phyloP scores from a whole-genome alignment of 257 asterid genomes.

The Petunia secreta region DNA sequence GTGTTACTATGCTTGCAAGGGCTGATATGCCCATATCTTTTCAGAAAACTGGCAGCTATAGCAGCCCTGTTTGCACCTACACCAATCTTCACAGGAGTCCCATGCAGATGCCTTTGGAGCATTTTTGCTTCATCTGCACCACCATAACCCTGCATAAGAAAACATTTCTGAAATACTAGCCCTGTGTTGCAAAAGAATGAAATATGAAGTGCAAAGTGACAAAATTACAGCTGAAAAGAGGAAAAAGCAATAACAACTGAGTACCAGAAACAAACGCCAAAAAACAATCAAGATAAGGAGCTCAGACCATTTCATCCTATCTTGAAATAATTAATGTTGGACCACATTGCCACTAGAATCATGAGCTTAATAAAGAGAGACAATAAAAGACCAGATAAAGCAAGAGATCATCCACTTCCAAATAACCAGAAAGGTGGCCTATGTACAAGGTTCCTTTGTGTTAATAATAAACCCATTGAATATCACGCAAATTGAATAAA shows the following conservation, averaged over 20 bases:
- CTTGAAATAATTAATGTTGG: not conserved
- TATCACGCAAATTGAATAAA: not conserved
- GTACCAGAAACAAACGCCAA: conserved; percentile 2
- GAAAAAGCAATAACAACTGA: not conserved
- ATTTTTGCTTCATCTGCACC: conserved; percentile 96
- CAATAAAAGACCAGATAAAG: not conserved
- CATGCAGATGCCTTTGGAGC: conserved; percentile 76
- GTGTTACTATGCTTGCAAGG: conserved; percentile 19
- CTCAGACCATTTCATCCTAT: not conserved
- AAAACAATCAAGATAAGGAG: not conserved
- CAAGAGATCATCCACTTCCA: not conserved
- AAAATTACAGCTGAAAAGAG: not conserved
- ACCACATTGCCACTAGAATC: not conserved
- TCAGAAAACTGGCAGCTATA: conserved; percentile 54
- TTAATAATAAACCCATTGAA: not conserved
- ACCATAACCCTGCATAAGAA: conserved; percentile 67
- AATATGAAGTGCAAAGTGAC: not conserved
- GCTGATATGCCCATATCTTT: conserved; percentile 51
- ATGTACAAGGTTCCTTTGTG: not conserved
- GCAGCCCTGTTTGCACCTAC: conserved; percentile 83
- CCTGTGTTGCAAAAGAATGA: not conserved
- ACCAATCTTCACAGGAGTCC: conserved; percentile 65
- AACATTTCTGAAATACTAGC: not conserved
- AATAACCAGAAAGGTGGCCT: not conserved
- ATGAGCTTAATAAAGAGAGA: not conserved